A percentile compares a stretch with the other conserved stretches of the same genome.
These are phyloP conservation scores for Cinnamomum chago DNA, from an alignment of 164 flowering plant species.

Conservation along the genomic window DNA sequence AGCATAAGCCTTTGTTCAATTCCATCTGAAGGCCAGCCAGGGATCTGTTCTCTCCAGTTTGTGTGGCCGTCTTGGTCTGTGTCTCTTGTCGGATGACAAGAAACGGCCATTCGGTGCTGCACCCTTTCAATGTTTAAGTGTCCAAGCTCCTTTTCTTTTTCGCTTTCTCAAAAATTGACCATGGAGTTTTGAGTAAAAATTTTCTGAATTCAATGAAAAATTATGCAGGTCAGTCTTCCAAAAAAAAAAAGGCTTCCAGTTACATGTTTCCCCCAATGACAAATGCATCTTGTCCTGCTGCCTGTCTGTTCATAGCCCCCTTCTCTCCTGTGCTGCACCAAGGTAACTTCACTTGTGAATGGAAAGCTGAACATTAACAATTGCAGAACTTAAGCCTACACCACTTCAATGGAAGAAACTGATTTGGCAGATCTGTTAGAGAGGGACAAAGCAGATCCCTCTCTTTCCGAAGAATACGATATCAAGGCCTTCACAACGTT, in stretches of 20 bases:
- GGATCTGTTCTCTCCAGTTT: too few species aligned
- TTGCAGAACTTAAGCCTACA: conserved; percentile 9
- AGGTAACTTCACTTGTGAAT: neutral
- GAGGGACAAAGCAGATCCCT: conserved; percentile 19
- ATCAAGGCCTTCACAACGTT: conserved; percentile 59
- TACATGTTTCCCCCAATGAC: neutral
- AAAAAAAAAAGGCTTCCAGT: neutral
- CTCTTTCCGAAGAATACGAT: conserved; percentile 28
- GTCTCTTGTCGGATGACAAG: too few species aligned
- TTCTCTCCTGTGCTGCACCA: neutral
- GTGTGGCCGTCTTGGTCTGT: too few species aligned
- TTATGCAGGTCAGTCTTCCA: neutral
- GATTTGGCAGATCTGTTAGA: conserved; percentile 24
- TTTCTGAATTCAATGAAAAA: neutral
- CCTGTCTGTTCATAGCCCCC: neutral
- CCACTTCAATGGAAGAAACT: conserved; percentile 20
- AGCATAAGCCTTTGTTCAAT: too few species aligned
- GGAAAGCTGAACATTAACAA: neutral
- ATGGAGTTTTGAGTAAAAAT: neutral
- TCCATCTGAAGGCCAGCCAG: too few species aligned
- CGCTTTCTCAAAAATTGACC: neutral
- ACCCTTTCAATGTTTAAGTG: neutral
- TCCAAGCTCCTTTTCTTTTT: neutral
- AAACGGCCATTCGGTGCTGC: too few species aligned
- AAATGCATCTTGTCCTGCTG: neutral